Conservation (phyloP, 164 flowering plant species). For the Stephania cephalantha region DNA sequence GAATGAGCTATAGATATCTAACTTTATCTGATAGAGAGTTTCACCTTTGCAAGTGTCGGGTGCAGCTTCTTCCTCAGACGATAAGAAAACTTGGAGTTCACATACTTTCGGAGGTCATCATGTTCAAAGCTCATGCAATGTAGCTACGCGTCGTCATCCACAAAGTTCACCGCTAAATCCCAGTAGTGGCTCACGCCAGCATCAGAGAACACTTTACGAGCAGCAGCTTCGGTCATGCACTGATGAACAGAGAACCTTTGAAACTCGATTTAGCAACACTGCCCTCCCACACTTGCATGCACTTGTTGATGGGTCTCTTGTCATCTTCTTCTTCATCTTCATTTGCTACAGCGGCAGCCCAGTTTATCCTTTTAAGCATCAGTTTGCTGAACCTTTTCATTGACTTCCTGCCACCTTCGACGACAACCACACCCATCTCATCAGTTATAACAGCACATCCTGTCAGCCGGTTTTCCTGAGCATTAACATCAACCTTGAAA, state of each 20-base stretch:
- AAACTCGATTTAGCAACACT: constrained; percentile 69
- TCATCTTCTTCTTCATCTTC: constrained; percentile 37
- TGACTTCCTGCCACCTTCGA: constrained; percentile 87
- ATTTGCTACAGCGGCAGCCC: constrained; percentile 59
- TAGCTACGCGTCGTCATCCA: constrained; percentile 30
- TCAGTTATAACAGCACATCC: constrained; percentile 76
- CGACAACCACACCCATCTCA: constrained; percentile 70
- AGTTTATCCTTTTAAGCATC: constrained; percentile 85
- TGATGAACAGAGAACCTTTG: constrained; percentile 62
- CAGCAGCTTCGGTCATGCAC: constrained; percentile 90
- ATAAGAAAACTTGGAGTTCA: too few species aligned
- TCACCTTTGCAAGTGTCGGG: neutral
- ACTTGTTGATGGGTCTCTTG: constrained; percentile 57
- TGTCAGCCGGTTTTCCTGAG: constrained; percentile 74
- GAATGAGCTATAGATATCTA: neutral
- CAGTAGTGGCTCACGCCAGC: constrained; percentile 93
- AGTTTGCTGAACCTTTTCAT: constrained; percentile 86
- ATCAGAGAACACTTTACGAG: constrained; percentile 67
- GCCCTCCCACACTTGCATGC: constrained; percentile 90
- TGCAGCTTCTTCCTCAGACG: neutral
- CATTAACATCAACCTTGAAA: constrained; percentile 91
- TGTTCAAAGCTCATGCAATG: neutral
- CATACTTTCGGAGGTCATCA: too few species aligned
- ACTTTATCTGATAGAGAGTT: neutral
- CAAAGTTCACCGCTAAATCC: constrained; percentile 69